Evolutionary conservation across 1,139 yeast species (phyloP), one percentile per base, ranked within the genome.

Genomic region (Suhomyces ambrosiae): DNA sequence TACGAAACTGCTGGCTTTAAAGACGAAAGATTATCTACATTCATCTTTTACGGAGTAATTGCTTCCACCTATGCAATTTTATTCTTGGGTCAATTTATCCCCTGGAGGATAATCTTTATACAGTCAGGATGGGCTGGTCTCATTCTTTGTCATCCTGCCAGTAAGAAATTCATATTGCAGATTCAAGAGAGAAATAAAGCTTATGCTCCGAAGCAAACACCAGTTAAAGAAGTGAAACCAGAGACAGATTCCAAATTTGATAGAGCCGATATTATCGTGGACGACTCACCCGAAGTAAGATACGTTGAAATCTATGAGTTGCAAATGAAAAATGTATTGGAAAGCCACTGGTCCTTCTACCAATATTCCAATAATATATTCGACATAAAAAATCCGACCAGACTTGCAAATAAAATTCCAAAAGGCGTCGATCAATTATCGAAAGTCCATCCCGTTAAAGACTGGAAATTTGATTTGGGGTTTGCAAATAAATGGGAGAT

Each of bases 291-390:
- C 0, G 82, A 82, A 33, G 66, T 73, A 0, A 65, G 73, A 37
- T 59, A 70, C 10, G 90, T 86, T 6, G 95, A 88, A 53, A 66
- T 89, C 1, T 89, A 72, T 56, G 96, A 88, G 58, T 68, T 89
- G 19, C 86, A 86, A 54, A 70, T 74, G 36, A 84, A 75, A 49
- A 84, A 84, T 24, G 67, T 80, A 11, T 73, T 85, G 3, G 78
- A 80, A 3, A 63, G 73, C 4, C 36, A 35, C 13, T 89, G 94
- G 86, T 69, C 58, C 9, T 61, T 64, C 29, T 61, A 59, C 40
- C 52, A 58, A 23, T 71, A 66, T 41, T 46, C 70, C 26, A 60
- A 56, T 31, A 52, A 53, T 2, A 58, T 81, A 0, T 89, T 83
- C 58, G 82, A 79, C 38, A 56, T 61, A 7, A 59, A 61, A 19